Percentiles rank a stretch among this genome's conserved stretches.
phyloP scores from a whole-genome alignment of 1,139 yeast species.

The Blastobotrys elegans region DNA sequence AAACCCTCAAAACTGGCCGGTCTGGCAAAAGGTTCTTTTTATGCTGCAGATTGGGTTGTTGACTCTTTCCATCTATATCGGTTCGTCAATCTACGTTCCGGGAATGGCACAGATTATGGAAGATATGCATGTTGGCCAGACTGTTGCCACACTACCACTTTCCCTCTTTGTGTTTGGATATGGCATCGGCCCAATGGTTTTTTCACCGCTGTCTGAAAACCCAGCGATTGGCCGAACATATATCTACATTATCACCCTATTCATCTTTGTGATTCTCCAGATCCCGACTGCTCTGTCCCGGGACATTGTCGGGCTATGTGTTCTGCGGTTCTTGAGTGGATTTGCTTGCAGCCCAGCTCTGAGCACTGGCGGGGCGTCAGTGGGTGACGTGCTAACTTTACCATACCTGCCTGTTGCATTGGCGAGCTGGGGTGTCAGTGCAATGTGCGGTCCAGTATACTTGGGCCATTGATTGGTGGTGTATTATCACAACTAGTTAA shows the following conservation, averaged over 20 bases:
- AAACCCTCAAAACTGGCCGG: slow-evolving; percentile 55
- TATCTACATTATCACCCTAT: slow-evolving; percentile 50
- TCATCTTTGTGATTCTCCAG: slow-evolving; percentile 53
- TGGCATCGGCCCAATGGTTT: slow-evolving; percentile 53
- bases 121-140: slow-evolving; percentile 43
- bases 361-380: slow-evolving; percentile 82
- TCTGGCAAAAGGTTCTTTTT: slow-evolving; percentile 38
- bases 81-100: slow-evolving; percentile 58
- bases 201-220: slow-evolving; percentile 52
- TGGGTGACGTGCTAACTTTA: slow-evolving; percentile 50
- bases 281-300: slow-evolving; percentile 45
- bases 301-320: slow-evolving; percentile 46
- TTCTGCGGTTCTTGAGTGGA: slow-evolving; percentile 76
- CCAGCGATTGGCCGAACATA: slow-evolving; percentile 50
- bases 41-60: slow-evolving; percentile 42
- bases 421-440: slow-evolving; percentile 49
- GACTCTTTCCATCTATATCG: slow-evolving; percentile 54
- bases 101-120: slow-evolving; percentile 43
- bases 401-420: slow-evolving; percentile 35
- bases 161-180: slow-evolving; percentile 56
- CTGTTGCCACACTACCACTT: slow-evolving; percentile 45
- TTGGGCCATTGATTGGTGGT: slow-evolving; percentile 71
- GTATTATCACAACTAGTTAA: slow-evolving; percentile 25
- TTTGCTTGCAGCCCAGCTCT: slow-evolving; percentile 78
- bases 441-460: slow-evolving; percentile 55